Conservation (phyloP, 2,329 filamentous ascomycete species). For the Aspergillus clavatus region DNA sequence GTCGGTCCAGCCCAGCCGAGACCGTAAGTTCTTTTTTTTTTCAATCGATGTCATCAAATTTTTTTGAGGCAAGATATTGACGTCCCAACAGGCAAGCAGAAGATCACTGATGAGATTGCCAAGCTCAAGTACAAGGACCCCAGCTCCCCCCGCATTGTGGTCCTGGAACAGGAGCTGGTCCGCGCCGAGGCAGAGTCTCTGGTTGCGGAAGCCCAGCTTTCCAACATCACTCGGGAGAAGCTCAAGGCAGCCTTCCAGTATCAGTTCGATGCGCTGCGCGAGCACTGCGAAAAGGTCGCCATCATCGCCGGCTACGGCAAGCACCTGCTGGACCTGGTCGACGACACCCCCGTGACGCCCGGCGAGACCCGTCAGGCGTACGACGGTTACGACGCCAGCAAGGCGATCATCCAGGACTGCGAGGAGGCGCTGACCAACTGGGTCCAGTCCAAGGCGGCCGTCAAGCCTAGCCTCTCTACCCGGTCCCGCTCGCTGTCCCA, state of each 20-base stretch:
- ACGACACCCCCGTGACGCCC: constrained; percentile 93
- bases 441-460: constrained; percentile 84
- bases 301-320: constrained; percentile 98
- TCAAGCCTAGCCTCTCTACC: constrained; percentile 79
- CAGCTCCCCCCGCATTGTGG: constrained; percentile 94
- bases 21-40: constrained; percentile 59
- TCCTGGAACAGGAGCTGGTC: constrained; percentile 96
- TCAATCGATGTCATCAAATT: not conserved
- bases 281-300: constrained; percentile 97
- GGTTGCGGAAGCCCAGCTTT: constrained; percentile 94
- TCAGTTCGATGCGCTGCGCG: constrained; percentile 94
- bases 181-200: constrained; percentile 98
- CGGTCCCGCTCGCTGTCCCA: constrained; percentile 84
- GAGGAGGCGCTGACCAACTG: constrained; percentile 97
- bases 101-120: constrained; percentile 97
- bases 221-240: constrained; percentile 99
- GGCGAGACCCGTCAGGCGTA: constrained; percentile 95
- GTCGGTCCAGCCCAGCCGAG: constrained; percentile 94
- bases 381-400: constrained; percentile 96
- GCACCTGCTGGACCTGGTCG: constrained; percentile 93
- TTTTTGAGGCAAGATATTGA: too few species aligned
- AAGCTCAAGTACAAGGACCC: constrained; percentile 99
- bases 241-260: constrained; percentile 97
- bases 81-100: constrained; percentile 73
- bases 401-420: constrained; percentile 98